A percentile compares a stretch with the other conserved stretches of the same genome.
These are phyloP conservation scores for Cercophora scortea DNA, from an alignment of 495 filamentous ascomycete species.

Conservation along the genomic window DNA sequence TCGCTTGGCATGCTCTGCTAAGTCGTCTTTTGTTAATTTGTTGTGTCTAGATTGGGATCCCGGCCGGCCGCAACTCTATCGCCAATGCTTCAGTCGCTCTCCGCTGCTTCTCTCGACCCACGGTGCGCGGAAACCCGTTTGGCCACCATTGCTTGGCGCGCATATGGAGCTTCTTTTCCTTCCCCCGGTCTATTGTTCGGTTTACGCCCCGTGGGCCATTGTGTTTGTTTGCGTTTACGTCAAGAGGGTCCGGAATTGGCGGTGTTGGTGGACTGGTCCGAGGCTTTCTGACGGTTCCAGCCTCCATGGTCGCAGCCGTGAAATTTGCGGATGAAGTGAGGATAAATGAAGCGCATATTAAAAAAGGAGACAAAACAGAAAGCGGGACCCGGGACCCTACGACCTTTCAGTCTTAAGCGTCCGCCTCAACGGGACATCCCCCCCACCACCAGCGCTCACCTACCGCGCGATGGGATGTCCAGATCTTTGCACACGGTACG, in stretches of 20 bases:
- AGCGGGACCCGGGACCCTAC: too few relatives aligned
- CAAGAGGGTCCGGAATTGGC: too few relatives aligned
- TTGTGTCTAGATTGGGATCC: conserved; percentile 11
- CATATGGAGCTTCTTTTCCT: too few relatives aligned
- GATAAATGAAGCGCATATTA: conserved; percentile 44
- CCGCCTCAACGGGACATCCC: conserved; percentile 15
- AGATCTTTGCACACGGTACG: conserved; percentile 2
- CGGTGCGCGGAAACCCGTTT: not conserved
- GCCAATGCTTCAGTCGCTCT: conserved; percentile 1
- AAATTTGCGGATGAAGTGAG: conserved; percentile 45
- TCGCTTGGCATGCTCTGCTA: conserved; percentile 15
- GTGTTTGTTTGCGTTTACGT: too few relatives aligned
- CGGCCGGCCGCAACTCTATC: too few relatives aligned
- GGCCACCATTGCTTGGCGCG: conserved; percentile 1
- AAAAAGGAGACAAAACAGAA: conserved; percentile 21
- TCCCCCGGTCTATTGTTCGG: too few relatives aligned
- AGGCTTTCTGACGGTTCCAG: conserved; percentile 6
- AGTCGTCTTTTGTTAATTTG: conserved; percentile 21
- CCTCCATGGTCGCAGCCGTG: conserved; percentile 19
- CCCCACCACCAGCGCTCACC: conserved; percentile 9
- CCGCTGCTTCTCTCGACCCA: conserved; percentile 5
- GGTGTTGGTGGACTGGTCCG: conserved; percentile 6
- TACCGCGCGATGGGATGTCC: conserved; percentile 8
- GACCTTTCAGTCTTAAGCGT: conserved; percentile 14
- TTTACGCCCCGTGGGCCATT: too few relatives aligned